Evolutionary conservation across 148 eudicot genomes (phyloP), one percentile per base, ranked within the genome.

Genomic region (Rhododendron griersonianum): DNA sequence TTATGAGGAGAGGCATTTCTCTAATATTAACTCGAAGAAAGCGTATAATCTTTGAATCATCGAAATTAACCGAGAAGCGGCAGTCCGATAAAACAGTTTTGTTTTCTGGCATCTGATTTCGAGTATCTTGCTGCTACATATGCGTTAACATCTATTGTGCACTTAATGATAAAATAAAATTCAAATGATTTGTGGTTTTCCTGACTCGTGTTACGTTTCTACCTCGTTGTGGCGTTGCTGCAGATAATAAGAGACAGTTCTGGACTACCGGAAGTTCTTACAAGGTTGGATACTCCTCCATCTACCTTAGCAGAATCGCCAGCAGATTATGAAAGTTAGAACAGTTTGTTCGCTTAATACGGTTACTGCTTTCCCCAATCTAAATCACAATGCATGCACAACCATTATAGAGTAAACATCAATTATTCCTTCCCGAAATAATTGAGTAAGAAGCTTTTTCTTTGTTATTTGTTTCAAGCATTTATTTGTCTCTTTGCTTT

Each of bases 261-360:
- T 73, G 98, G 98, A 59, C 78, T 91, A 82, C 93, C 98, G 74
- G 98, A 94, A 94, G 92, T 96, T 67, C 91, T 94, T 81, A 94
- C 95, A 28, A 92, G 98, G 76, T 84, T 91, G 89, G 95, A 92
- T 81, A 87, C 88, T 53, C 86, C 71, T 81, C 88, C 91, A 39
- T 89, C 91, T 67, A 78, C 91, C 39, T 73, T 84, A 50, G 85
- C 83, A 0, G 93, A 92, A 86, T 80, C 94, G 35, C 55, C 80
- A 25, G 45, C 89, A 21, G 98, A 94, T 87, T 94, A 95, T 61
- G 93, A 90, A 87, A 94, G 96, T 85, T 94, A 91, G 61, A 89
- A 28, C 82, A 18, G 23, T 39, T 87, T 57, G 30, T 59, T 76
- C 44, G 59, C 48, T 21, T 9, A 9, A 50, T 25, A 47, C 5